Percentiles rank a stretch among this genome's conserved stretches.
Conservation (phyloP, 225 moss, liverwort and hornwort genomes). For the Ulota crispa region DNA sequence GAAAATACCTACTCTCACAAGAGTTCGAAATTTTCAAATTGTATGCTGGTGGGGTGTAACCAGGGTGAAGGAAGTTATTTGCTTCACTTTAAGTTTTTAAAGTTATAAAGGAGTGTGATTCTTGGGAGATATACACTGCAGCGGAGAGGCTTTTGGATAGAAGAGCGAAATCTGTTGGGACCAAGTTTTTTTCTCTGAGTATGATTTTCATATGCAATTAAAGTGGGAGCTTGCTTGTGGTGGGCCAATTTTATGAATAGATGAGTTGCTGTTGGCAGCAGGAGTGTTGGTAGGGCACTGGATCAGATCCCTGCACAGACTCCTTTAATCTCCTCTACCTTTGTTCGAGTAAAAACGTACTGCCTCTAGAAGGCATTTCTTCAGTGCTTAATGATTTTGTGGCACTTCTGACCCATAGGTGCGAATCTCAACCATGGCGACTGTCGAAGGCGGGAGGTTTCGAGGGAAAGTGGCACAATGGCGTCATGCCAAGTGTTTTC, state of each 20-base stretch:
- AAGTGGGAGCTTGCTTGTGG: not conserved
- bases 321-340: not conserved
- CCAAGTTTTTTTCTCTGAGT: not conserved
- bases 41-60: not conserved
- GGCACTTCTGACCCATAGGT: slow-evolving; percentile 47
- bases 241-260: not conserved
- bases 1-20: not conserved
- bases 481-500: slow-evolving; percentile 91
- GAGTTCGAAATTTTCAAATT: not conserved
- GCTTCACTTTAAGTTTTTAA: not conserved
- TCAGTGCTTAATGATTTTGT: not conserved
- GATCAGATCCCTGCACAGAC: not conserved
- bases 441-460: slow-evolving; percentile 50
- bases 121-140: not conserved
- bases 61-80: not conserved
- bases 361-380: not conserved
- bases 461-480: slow-evolving; percentile 86
- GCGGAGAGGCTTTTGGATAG: not conserved
- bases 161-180: not conserved
- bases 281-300: not conserved
- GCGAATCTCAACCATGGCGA: slow-evolving; percentile 82
- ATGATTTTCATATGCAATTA: not conserved
- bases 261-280: not conserved
- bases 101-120: not conserved
- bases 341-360: not conserved